phyloP scores from a whole-genome alignment of 2,329 filamentous ascomycete species.

The Paecilomyces sp. region DNA sequence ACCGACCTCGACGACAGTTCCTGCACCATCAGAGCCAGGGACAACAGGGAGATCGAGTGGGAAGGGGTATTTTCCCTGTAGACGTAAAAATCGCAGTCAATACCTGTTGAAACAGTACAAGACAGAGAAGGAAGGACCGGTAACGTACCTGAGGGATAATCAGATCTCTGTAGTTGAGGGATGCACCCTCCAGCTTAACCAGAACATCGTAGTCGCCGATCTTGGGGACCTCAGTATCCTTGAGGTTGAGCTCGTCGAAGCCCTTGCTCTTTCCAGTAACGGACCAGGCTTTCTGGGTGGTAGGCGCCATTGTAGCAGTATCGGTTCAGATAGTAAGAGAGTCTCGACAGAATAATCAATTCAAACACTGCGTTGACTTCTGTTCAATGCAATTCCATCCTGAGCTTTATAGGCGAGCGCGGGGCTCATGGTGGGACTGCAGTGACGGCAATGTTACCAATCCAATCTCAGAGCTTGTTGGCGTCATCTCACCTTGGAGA shows the following conservation, averaged over 20 bases:
- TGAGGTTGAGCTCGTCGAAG: conserved; percentile 55
- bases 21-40: conserved; percentile 33
- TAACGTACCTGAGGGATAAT: conserved; percentile 38
- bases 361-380: neutral
- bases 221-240: conserved; percentile 48
- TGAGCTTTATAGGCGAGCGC: neutral
- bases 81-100: conserved; percentile 34
- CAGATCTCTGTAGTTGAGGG: conserved; percentile 45
- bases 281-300: conserved; percentile 50
- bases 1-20: conserved; percentile 46
- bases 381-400: neutral
- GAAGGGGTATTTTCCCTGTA: conserved; percentile 27
- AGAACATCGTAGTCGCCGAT: conserved; percentile 65
- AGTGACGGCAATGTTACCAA: neutral
- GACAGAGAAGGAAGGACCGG: neutral
- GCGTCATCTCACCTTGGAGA: neutral
- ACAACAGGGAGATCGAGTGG: conserved; percentile 22
- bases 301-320: conserved; percentile 28
- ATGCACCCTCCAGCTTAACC: conserved; percentile 53
- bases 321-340: neutral
- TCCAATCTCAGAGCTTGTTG: neutral
- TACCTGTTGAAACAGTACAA: conserved; percentile 22
- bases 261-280: conserved; percentile 43
- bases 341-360: neutral
- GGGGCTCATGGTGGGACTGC: neutral